Percentiles rank a stretch among this genome's conserved stretches.
phyloP scores from a whole-genome alignment of 108 stramenopile genomes.

The Ochromonas danica region DNA sequence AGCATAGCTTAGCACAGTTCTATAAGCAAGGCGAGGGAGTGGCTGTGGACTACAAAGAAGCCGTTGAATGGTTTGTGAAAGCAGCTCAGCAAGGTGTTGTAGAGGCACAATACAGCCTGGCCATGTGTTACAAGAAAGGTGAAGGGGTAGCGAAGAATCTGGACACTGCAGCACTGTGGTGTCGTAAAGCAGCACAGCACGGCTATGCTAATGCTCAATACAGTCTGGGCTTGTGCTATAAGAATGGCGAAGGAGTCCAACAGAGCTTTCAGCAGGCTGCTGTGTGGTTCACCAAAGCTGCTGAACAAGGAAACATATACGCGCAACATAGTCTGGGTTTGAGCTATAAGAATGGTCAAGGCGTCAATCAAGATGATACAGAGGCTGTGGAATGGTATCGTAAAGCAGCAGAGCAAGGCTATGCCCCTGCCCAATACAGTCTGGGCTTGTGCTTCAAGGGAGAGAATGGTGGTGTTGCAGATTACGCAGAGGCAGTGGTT shows the following conservation, averaged over 20 bases:
- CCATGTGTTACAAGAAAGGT: neutral
- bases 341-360: neutral
- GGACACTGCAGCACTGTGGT: neutral
- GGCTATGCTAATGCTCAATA: neutral
- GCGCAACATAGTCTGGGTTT: neutral
- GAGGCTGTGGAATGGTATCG: neutral
- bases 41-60: neutral
- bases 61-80: neutral
- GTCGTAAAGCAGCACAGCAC: neutral
- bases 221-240: neutral
- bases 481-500: neutral
- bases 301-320: neutral
- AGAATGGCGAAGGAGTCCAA: neutral
- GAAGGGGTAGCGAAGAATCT: neutral
- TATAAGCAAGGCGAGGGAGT: neutral
- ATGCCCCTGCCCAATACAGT: neutral
- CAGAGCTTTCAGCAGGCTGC: neutral
- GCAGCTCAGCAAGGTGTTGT: neutral
- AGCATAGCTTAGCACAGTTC: neutral
- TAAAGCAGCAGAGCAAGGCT: conserved; percentile 3
- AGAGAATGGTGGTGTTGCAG: neutral
- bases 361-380: neutral
- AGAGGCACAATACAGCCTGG: neutral
- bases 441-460: conserved; percentile 10
- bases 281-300: neutral